A percentile compares a stretch with the other conserved stretches of the same genome.
phyloP scores from a whole-genome alignment of 2,329 filamentous ascomycete species.

The Hymenoscyphus repandus region DNA sequence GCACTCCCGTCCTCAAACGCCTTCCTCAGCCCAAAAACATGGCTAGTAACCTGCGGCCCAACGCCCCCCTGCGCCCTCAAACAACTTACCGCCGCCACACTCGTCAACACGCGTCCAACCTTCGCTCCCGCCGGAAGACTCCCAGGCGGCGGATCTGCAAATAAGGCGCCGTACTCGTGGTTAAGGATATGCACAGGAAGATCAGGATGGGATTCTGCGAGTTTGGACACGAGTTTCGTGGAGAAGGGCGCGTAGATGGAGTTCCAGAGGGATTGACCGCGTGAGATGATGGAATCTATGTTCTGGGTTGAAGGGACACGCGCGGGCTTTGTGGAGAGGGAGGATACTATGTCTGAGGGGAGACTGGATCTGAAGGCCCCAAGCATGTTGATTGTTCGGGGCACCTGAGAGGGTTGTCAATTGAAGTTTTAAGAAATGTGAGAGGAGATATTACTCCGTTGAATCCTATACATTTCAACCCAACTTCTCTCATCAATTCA shows the following conservation, averaged over 20 bases:
- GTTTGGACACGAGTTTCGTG: conserved; percentile 62
- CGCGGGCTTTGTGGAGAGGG: conserved; percentile 52
- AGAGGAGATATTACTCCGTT: conserved; percentile 46
- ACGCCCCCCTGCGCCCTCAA: conserved; percentile 76
- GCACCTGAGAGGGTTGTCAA: conserved; percentile 49
- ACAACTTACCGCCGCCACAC: conserved; percentile 68
- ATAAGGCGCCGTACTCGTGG: conserved; percentile 67
- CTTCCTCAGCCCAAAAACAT: conserved; percentile 77
- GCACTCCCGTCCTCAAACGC: conserved; percentile 62
- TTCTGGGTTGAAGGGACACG: conserved; percentile 38
- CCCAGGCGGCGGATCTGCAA: conserved; percentile 56
- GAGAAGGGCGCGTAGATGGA: conserved; percentile 73
- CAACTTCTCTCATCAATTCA: conserved; percentile 70
- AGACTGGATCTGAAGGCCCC: conserved; percentile 64
- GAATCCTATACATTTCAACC: conserved; percentile 73
- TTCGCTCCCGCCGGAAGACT: conserved; percentile 39
- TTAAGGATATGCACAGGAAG: conserved; percentile 74
- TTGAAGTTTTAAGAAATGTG: conserved; percentile 59
- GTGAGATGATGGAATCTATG: conserved; percentile 46
- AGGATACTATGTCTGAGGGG: conserved; percentile 46
- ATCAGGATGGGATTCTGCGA: conserved; percentile 73
- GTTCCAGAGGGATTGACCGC: conserved; percentile 67
- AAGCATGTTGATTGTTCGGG: conserved; percentile 77
- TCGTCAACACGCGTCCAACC: conserved; percentile 67
- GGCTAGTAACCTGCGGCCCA: conserved; percentile 74